Evolutionary conservation across 2,329 filamentous ascomycete species (phyloP).

Genomic region (Ophiostoma sp.): DNA sequence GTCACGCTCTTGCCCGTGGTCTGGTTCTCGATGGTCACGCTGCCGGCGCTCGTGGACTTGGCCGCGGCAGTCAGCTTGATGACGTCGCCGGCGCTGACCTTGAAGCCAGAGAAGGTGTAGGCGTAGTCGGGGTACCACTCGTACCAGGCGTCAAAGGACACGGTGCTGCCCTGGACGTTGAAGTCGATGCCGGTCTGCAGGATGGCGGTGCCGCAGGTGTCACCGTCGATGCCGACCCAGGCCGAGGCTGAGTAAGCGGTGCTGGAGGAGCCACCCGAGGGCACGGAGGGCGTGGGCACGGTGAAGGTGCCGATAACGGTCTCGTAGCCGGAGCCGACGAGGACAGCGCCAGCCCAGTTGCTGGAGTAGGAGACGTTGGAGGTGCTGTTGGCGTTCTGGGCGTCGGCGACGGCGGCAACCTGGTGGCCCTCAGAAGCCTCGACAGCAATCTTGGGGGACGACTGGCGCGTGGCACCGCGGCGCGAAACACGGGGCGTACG

Average conservation of each 20-base stretch:
- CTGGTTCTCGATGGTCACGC: slow-evolving; percentile 28
- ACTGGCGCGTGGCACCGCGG: slow-evolving; percentile 29
- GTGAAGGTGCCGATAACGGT: slow-evolving; percentile 29
- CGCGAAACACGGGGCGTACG: slow-evolving; percentile 34
- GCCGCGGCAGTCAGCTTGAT: slow-evolving; percentile 33
- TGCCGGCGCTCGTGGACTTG: slow-evolving; percentile 33
- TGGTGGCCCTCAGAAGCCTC: slow-evolving; percentile 24
- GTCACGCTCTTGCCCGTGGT: slow-evolving; percentile 44
- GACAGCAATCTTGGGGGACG: background rate
- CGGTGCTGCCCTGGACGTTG: slow-evolving; percentile 16
- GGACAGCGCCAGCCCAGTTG: slow-evolving; percentile 32
- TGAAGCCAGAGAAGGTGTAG: slow-evolving; percentile 30
- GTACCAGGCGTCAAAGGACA: slow-evolving; percentile 31
- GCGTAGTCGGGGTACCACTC: slow-evolving; percentile 33
- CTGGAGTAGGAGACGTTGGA: slow-evolving; percentile 38
- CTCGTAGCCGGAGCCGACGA: slow-evolving; percentile 22
- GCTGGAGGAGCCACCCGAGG: slow-evolving; percentile 21
- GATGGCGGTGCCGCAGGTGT: slow-evolving; percentile 29
- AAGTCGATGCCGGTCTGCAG: slow-evolving; percentile 32
- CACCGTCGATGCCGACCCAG: slow-evolving; percentile 34
- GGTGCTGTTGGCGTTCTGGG: background rate
- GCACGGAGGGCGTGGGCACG: slow-evolving; percentile 29
- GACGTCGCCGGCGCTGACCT: slow-evolving; percentile 31
- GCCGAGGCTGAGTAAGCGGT: slow-evolving; percentile 30
- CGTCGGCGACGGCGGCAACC: slow-evolving; percentile 28